These are phyloP conservation scores for Tetrahymena borealis DNA, from an alignment of 73 alveolate species.

Conservation along the genomic window DNA sequence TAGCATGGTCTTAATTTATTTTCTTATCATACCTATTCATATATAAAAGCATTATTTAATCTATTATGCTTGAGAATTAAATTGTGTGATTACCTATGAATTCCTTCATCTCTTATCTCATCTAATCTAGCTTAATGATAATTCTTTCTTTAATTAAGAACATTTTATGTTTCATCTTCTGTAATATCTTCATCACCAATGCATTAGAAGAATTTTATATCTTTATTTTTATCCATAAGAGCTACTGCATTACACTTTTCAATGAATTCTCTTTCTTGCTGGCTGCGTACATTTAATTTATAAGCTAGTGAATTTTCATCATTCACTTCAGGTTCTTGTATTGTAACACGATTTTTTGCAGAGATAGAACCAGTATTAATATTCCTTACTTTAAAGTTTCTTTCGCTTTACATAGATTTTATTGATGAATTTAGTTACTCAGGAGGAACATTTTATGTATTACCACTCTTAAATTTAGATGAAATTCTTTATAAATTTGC, in stretches of 20 bases:
- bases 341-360: neutral
- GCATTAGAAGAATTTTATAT: conserved; percentile 38
- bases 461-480: neutral
- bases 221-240: conserved; percentile 36
- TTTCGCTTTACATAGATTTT: conserved; percentile 11
- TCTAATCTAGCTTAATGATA: neutral
- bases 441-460: neutral
- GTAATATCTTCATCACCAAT: conserved; percentile 31
- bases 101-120: conserved; percentile 11
- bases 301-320: neutral
- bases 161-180: neutral
- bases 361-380: neutral
- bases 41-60: neutral
- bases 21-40: conserved; percentile 4
- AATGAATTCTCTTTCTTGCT: conserved; percentile 17
- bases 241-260: conserved; percentile 25
- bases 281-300: neutral
- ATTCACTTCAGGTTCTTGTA: neutral
- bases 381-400: neutral
- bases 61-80: neutral
- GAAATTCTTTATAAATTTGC: neutral
- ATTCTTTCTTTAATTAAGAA: conserved; percentile 11
- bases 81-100: neutral
- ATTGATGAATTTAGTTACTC: conserved; percentile 20
- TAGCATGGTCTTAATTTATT: conserved; percentile 16